Percentiles rank a stretch among this genome's conserved stretches.
Conservation (phyloP, 441 rosid genomes). For the Adansonia madagascariensis region DNA sequence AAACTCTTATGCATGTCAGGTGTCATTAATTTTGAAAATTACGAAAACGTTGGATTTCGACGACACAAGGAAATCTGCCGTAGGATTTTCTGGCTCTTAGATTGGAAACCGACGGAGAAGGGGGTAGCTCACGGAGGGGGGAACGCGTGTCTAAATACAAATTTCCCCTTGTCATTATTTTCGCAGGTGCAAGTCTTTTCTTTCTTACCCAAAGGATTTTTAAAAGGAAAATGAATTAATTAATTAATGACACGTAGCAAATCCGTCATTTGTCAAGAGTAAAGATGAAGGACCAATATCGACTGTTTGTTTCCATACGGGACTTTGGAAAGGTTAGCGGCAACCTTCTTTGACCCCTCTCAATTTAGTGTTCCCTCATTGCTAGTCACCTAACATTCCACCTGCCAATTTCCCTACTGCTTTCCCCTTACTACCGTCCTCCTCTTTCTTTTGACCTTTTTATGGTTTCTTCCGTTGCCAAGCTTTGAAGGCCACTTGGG, state of each 20-base stretch:
- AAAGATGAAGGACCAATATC: background rate
- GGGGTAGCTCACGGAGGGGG: too few relatives aligned
- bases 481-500: background rate
- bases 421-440: background rate
- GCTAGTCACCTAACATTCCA: conserved; percentile 37
- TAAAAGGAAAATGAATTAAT: too few relatives aligned
- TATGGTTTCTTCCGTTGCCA: background rate
- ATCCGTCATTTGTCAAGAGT: background rate
- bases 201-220: too few relatives aligned
- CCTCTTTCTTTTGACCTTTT: background rate
- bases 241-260: background rate
- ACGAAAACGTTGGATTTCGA: background rate
- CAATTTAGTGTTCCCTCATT: background rate
- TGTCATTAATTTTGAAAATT: too few relatives aligned
- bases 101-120: too few relatives aligned
- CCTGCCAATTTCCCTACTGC: conserved; percentile 23
- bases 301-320: background rate
- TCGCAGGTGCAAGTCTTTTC: background rate
- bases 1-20: too few relatives aligned
- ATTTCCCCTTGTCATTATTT: background rate
- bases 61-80: background rate
- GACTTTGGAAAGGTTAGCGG: conserved; percentile 26
- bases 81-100: too few relatives aligned
- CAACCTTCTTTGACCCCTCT: conserved; percentile 20
- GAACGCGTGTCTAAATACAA: background rate